phyloP scores from a whole-genome alignment of 768 basidiomycete genomes.

The Boletus sensibilis region DNA sequence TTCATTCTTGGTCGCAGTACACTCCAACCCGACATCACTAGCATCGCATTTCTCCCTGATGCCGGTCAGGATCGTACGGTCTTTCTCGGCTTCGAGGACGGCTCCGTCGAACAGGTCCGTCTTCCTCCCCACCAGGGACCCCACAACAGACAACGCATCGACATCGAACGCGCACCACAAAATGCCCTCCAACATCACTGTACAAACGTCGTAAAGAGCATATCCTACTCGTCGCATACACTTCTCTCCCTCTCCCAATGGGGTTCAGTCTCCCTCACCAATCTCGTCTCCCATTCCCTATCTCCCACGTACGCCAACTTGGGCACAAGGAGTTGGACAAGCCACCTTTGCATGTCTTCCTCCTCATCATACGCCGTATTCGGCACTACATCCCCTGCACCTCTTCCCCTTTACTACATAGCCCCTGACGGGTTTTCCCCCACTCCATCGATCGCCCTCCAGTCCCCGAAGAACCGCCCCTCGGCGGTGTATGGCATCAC shows the following conservation, averaged over 20 bases:
- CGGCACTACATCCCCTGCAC: slow-evolving; percentile 55
- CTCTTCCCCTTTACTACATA: slow-evolving; percentile 59
- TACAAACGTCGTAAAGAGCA: slow-evolving; percentile 53
- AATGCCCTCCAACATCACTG: slow-evolving; percentile 35
- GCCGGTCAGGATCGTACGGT: slow-evolving; percentile 43
- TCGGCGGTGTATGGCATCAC: slow-evolving; percentile 76
- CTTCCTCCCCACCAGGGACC: slow-evolving; percentile 25
- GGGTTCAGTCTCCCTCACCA: slow-evolving; percentile 47
- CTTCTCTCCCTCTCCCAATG: slow-evolving; percentile 58
- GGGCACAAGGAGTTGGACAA: slow-evolving; percentile 58
- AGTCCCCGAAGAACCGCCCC: slow-evolving; percentile 33
- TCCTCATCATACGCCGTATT: slow-evolving; percentile 64
- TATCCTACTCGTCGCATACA: slow-evolving; percentile 45
- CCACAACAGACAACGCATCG: slow-evolving; percentile 13
- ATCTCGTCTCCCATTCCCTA: slow-evolving; percentile 23
- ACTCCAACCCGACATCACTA: slow-evolving; percentile 50
- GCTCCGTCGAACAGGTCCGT: slow-evolving; percentile 50
- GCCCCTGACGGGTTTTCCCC: slow-evolving; percentile 44
- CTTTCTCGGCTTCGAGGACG: slow-evolving; percentile 60
- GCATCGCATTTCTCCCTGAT: slow-evolving; percentile 49
- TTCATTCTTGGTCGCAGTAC: slow-evolving; percentile 35
- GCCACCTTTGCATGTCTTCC: slow-evolving; percentile 51
- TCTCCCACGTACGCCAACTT: slow-evolving; percentile 41
- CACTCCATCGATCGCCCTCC: slow-evolving; percentile 49
- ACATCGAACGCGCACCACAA: slow-evolving; percentile 23